Evolutionary conservation across 306 rosid species (phyloP), one percentile per base, ranked within the genome.

Genomic region (Calophaca sinica): DNA sequence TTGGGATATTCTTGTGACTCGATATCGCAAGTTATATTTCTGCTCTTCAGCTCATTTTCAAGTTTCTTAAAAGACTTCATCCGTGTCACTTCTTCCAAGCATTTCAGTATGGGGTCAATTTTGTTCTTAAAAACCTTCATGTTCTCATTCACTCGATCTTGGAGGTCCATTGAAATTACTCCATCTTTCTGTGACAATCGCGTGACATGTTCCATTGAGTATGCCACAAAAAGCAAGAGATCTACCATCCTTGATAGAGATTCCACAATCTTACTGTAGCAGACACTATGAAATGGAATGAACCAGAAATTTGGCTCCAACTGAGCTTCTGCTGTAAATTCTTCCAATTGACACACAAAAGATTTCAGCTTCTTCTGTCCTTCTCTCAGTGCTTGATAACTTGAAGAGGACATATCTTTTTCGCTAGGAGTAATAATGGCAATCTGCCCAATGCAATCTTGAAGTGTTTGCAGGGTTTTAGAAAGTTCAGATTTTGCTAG

Each of bases 301-400:
- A 91, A 91, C 91, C 96, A 91, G 80, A 91, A 91, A 77, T 70
- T 86, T 45, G 98, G 97, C 77, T 91, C 97, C 71, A 75, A 9
- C 67, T 84, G 79, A 10, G 98, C 94, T 81, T 88, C 96, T 53
- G 20, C 36, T 52, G 81, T 85, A 77, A 83, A 87, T 68, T 70
- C 71, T 61, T 84, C 80, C 29, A 94, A 51, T 26, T 77, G 75
- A 31, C 61, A 9, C 42, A 86, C 81, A 7, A 66, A 80, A n/a
- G 67, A 74, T 72, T 84, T 85, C 12, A 91, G 87, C 67, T 64
- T 79, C 74, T 67, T 63, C 39, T 79, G 87, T 51, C 52, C 82
- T 64, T 83, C 86, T 68, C 73, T 71, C 74, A 87, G 10, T 28
- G 73, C 77, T 67, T 49, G 72, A 68, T 33, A 71, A 62, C 64